A percentile compares a stretch with the other conserved stretches of the same genome.
These are phyloP conservation scores for Pythium sp. DNA, from an alignment of 352 stramenopile species.

Conservation along the genomic window DNA sequence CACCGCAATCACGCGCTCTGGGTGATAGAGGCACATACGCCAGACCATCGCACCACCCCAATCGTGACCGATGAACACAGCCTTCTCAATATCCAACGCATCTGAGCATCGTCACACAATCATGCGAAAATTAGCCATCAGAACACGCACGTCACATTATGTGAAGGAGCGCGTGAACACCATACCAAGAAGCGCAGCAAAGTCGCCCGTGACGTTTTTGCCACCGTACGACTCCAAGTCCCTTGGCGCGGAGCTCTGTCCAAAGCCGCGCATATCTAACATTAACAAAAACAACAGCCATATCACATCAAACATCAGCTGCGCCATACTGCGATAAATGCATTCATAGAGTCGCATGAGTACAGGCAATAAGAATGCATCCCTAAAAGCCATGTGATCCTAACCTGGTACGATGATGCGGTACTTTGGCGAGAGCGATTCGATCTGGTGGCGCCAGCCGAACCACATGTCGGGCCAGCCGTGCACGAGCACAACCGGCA, in stretches of 20 bases:
- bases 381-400: not conserved
- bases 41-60: constrained; percentile 53
- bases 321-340: too few species aligned
- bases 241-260: constrained; percentile 45
- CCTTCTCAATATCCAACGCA: constrained; percentile 56
- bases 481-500: constrained; percentile 65
- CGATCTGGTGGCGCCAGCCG: constrained; percentile 67
- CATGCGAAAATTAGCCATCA: not conserved
- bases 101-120: constrained; percentile 27
- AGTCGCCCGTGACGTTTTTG: constrained; percentile 58
- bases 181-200: constrained; percentile 47
- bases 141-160: not conserved
- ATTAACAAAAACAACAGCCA: constrained; percentile 2
- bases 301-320: not conserved
- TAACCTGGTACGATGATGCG: constrained; percentile 53
- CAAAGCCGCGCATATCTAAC: constrained; percentile 60
- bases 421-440: constrained; percentile 39
- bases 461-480: constrained; percentile 80
- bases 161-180: not conserved
- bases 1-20: constrained; percentile 45
- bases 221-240: constrained; percentile 48
- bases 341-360: not conserved
- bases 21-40: constrained; percentile 56
- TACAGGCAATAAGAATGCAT: not conserved
- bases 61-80: constrained; percentile 67